Percentiles rank a stretch among this genome's conserved stretches.
Evolutionary conservation across 1,284 basidiomycete species (phyloP).

Genomic region (Puccinia hordei): DNA sequence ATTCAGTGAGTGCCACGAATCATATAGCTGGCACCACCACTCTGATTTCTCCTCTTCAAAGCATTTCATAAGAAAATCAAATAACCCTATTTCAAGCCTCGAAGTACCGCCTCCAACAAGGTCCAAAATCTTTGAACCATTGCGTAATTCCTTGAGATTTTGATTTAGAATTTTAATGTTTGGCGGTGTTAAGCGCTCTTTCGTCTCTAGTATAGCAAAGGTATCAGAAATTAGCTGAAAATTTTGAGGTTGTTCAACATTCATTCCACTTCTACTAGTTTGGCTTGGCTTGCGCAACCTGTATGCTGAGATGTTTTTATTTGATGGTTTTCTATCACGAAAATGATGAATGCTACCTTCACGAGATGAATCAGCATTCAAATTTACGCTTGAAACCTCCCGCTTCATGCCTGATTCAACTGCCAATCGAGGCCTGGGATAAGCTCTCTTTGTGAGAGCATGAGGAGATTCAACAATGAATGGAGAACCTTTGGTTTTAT

Average conservation of each 20-base stretch:
- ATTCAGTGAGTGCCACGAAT: constrained; percentile 10
- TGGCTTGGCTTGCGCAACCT: background rate
- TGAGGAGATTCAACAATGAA: background rate
- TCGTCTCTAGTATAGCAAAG: background rate
- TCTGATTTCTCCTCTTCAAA: background rate
- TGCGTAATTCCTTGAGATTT: background rate
- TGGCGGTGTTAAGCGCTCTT: background rate
- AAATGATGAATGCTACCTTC: too few relatives aligned
- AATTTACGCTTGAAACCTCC: background rate
- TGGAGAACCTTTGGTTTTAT: background rate
- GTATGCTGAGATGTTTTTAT: too few relatives aligned
- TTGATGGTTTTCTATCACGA: too few relatives aligned
- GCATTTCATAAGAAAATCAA: background rate
- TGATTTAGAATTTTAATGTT: background rate
- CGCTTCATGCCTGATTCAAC: too few relatives aligned
- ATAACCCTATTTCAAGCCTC: background rate
- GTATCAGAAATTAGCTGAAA: background rate
- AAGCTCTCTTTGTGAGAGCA: background rate
- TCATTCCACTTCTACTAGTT: background rate
- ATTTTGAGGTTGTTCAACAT: background rate
- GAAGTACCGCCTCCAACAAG: background rate
- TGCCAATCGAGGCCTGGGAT: background rate
- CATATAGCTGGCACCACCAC: background rate
- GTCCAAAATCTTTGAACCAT: background rate
- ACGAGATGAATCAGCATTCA: too few relatives aligned